Conservation (phyloP, 805 yeast genomes). For the Sugiyamaella qingdaonensis region DNA sequence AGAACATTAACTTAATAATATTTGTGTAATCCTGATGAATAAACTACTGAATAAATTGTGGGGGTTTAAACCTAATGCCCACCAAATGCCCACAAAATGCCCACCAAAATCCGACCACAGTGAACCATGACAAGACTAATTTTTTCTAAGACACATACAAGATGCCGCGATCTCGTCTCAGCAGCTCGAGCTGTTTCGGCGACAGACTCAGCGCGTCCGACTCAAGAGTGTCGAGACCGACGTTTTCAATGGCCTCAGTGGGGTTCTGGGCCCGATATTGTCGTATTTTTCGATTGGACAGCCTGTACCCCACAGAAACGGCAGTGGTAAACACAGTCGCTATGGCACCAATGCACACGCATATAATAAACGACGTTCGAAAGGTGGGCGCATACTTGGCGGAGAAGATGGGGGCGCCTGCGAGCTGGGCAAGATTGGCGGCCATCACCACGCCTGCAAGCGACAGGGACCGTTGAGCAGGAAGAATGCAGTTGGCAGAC, state of each 20-base stretch:
- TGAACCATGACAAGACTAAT: too few relatives aligned
- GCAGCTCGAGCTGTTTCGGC: neutral
- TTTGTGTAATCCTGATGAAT: too few relatives aligned
- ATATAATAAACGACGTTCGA: constrained; percentile 10
- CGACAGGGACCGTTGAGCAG: constrained; percentile 14
- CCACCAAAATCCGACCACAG: too few relatives aligned
- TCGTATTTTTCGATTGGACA: constrained; percentile 6
- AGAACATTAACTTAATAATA: too few relatives aligned
- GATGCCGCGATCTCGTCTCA: neutral
- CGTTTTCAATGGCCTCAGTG: neutral
- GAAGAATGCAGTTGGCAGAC: constrained; percentile 15
- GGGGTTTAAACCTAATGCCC: too few relatives aligned
- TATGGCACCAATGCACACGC: constrained; percentile 4
- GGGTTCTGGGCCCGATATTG: neutral
- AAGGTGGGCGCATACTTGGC: constrained; percentile 13
- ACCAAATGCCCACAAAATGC: too few relatives aligned
- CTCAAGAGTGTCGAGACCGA: neutral
- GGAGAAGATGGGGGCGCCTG: constrained; percentile 15
- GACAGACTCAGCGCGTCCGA: neutral
- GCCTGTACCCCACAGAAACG: constrained; percentile 7
- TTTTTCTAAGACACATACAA: neutral
- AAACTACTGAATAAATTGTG: too few relatives aligned
- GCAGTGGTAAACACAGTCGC: constrained; percentile 8
- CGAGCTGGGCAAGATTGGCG: constrained; percentile 13
- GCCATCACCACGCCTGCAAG: constrained; percentile 17